phyloP scores from a whole-genome alignment of 345 rosid species.

The Rubroshorea leprosula region DNA sequence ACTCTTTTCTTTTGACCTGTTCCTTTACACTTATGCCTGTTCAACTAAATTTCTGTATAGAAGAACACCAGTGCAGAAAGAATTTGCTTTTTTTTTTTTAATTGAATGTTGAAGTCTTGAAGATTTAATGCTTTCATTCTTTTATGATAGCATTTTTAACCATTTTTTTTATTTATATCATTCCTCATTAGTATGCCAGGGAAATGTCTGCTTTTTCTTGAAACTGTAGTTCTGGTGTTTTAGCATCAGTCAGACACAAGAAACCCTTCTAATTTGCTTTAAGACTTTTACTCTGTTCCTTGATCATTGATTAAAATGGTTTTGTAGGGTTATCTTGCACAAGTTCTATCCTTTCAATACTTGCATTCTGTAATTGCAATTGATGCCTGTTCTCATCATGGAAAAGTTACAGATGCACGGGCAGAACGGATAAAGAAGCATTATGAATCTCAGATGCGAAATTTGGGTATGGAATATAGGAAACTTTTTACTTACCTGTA shows the following conservation, averaged over 20 bases:
- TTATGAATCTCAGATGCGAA: conserved; percentile 61
- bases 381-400: conserved; percentile 87
- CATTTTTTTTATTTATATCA: not conserved
- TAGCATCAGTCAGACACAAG: not conserved
- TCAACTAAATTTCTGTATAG: no score
- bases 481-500: not conserved
- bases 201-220: not conserved
- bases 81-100: no score
- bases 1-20: no score
- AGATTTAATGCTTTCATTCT: no score
- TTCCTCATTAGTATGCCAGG: not conserved
- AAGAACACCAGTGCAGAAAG: no score
- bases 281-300: not conserved
- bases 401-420: conserved; percentile 69
- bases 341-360: conserved; percentile 84
- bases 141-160: no score
- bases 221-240: conserved; percentile 66
- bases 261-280: not conserved
- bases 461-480: conserved; percentile 44
- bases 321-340: conserved; percentile 82
- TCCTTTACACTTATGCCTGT: no score
- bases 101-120: no score
- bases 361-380: conserved; percentile 74
- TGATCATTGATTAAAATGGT: conserved; percentile 2
- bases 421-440: conserved; percentile 81